A percentile compares a stretch with the other conserved stretches of the same genome.
Evolutionary conservation across 2,329 filamentous ascomycete genomes (phyloP).

Genomic region (Aspergillus puulaauensis): DNA sequence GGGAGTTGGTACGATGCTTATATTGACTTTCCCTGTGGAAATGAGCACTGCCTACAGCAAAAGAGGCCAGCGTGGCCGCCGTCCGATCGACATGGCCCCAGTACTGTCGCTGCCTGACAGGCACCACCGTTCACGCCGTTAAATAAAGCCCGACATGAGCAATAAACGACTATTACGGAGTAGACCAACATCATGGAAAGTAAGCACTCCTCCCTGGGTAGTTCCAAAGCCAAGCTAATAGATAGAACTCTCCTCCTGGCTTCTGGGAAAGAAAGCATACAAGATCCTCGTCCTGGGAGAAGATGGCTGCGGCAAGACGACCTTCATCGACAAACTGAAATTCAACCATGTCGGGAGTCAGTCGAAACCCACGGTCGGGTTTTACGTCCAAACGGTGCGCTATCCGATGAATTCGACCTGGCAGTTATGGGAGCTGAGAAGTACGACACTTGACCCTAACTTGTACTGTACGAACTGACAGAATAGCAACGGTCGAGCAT

Average conservation of each 20-base stretch:
- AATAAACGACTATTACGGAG: neutral
- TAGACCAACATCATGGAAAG: neutral
- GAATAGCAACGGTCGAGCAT: neutral
- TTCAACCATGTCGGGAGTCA: neutral
- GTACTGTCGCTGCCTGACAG: neutral
- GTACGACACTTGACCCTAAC: neutral
- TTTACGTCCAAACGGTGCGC: neutral
- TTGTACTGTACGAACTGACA: neutral
- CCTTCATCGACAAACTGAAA: neutral
- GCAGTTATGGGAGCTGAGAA: neutral
- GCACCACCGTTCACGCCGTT: neutral
- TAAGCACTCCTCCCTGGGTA: neutral
- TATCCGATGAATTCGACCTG: neutral
- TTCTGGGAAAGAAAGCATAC: neutral
- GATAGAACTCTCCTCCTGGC: neutral
- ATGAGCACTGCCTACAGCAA: neutral
- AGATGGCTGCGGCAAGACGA: neutral
- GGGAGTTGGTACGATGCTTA: neutral
- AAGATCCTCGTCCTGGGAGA: neutral
- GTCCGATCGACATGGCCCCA: neutral
- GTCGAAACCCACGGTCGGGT: neutral
- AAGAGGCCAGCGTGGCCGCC: neutral
- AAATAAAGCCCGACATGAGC: neutral
- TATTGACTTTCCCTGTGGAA: neutral
- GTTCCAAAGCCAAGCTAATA: neutral